These are phyloP conservation scores for Cyberlindnera sargentensis DNA, from an alignment of 805 yeast species.

Conservation along the genomic window DNA sequence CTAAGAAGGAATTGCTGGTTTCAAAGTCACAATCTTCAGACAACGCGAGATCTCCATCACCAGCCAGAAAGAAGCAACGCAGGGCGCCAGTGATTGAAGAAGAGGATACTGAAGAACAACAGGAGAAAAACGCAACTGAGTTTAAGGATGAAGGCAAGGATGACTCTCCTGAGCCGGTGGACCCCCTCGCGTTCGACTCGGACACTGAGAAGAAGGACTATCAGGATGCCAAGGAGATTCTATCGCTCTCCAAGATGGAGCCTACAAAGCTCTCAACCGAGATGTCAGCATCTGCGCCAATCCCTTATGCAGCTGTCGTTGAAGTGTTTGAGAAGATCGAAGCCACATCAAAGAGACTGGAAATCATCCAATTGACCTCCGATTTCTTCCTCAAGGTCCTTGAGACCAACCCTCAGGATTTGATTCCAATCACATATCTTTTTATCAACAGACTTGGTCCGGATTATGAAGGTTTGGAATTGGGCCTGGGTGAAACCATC, in stretches of 20 bases:
- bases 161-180: slow-evolving; percentile 3
- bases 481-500: slow-evolving; percentile 89
- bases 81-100: slow-evolving; percentile 1
- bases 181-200: slow-evolving; percentile 18
- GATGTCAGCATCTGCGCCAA: slow-evolving; percentile 13
- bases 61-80: slow-evolving; percentile 5
- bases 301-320: slow-evolving; percentile 36
- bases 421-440: slow-evolving; percentile 71
- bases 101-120: not conserved
- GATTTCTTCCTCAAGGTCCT: slow-evolving; percentile 65
- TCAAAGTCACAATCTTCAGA: not conserved
- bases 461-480: slow-evolving; percentile 89
- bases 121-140: too few relatives aligned
- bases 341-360: slow-evolving; percentile 72
- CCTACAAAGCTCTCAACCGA: slow-evolving; percentile 3
- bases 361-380: slow-evolving; percentile 70
- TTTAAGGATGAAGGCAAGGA: not conserved
- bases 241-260: slow-evolving; percentile 12
- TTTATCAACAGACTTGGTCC: slow-evolving; percentile 90
- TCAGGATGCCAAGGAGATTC: slow-evolving; percentile 18
- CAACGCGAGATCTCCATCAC: slow-evolving; percentile 4
- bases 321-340: slow-evolving; percentile 74
- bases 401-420: slow-evolving; percentile 40
- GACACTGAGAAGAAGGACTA: slow-evolving; percentile 19
- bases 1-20: not conserved